These are phyloP conservation scores for Senecio squalidus DNA, from an alignment of 140 eudicot species.

Conservation along the genomic window DNA sequence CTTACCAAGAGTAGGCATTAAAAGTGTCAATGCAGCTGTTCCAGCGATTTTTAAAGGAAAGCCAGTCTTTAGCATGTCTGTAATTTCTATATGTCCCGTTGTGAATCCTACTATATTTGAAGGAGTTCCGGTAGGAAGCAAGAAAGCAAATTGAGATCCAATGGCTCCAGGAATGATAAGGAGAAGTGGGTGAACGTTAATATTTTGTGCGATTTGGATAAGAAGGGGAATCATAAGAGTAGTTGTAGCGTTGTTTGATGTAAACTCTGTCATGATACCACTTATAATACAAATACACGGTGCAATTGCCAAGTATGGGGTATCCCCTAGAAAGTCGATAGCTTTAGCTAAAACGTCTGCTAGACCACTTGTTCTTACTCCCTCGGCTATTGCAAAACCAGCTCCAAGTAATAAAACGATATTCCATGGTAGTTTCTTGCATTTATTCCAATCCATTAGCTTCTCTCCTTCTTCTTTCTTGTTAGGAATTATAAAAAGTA, in stretches of 20 bases:
- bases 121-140: slow-evolving; percentile 82
- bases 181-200: slow-evolving; percentile 60
- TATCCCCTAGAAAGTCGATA: slow-evolving; percentile 50
- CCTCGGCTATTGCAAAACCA: slow-evolving; percentile 87
- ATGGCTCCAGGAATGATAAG: slow-evolving; percentile 80
- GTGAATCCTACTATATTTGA: slow-evolving; percentile 77
- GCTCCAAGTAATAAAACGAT: slow-evolving; percentile 77
- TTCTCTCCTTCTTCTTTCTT: slow-evolving; percentile 73
- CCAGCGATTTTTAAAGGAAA: slow-evolving; percentile 58
- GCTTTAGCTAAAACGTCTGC: slow-evolving; percentile 52
- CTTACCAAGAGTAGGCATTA: slow-evolving; percentile 89
- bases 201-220: slow-evolving; percentile 62
- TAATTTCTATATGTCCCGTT: slow-evolving; percentile 60
- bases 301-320: slow-evolving; percentile 63
- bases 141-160: slow-evolving; percentile 72
- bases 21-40: slow-evolving; percentile 37
- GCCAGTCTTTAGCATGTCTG: slow-evolving; percentile 67
- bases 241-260: slow-evolving; percentile 79
- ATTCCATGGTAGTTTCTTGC: slow-evolving; percentile 92
- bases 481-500: slow-evolving; percentile 82
- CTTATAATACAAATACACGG: slow-evolving; percentile 60
- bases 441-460: slow-evolving; percentile 95
- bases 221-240: slow-evolving; percentile 67
- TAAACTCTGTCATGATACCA: slow-evolving; percentile 61
- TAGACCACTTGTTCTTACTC: slow-evolving; percentile 76